Evolutionary conservation across 352 stramenopile species (phyloP), one percentile per base, ranked within the genome.

Genomic region (Phytophthora ohioensis): DNA sequence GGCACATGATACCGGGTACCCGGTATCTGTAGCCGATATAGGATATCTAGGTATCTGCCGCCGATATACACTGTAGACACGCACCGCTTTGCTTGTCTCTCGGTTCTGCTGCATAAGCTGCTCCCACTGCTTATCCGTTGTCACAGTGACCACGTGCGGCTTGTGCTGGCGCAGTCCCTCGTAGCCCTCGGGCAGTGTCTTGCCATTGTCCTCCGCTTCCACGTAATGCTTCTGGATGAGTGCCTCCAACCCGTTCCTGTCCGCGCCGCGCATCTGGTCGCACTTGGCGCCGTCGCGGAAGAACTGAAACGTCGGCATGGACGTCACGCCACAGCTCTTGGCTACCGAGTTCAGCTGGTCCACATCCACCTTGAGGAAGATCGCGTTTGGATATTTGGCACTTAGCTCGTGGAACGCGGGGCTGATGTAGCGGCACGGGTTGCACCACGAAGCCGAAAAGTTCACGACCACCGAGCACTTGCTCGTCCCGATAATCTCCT

Each of bases 221-320:
- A 91, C 76, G 55, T 92, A 91, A 75, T 92, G 78, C 63, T 90
- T 88, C 71, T 88, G 81, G 42, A 96, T 81, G 17, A 68, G 71
- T 36, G 65, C 45, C 62, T 94, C 84, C 10, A 96, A 71, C 3
- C 43, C 70, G 31, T 71, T 84, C 52, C 81, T 84, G 67, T 97
- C 83, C 8, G 93, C 93, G 9, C 94, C 94, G 9, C 82, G 81
- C 51, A 98, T 68, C 69, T 98, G 90, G 58, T 97, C 90, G 34
- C 94, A 90, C 76, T 95, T 97, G 39, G 69, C 78, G 48, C 92
- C 91, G 55, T 84, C 89, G 68, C 96, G 95, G 74, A 91, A 99
- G 69, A 98, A 95, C 64, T 98, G 91, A 78, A 99, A 98, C n/a
- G 96, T 98, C 9, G 96, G 96, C 92, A 99, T 98, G 45, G 91